Percentiles rank a stretch among this genome's conserved stretches.
Conservation (phyloP, 768 basidiomycete genomes). For the Trametes cingulata region DNA sequence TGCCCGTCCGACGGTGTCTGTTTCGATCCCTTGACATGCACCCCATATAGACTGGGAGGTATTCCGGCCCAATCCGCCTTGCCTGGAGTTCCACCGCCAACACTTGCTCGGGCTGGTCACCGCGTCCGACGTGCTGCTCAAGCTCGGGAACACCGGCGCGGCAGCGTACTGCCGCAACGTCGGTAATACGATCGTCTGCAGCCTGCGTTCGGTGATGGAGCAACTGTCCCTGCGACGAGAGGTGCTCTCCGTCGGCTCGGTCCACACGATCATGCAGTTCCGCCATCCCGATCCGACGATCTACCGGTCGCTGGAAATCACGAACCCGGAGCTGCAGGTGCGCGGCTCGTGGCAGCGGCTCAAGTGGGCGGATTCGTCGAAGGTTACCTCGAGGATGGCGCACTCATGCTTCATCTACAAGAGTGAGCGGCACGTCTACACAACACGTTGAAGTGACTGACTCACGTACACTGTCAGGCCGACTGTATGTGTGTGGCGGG, state of each 20-base stretch:
- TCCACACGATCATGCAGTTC: neutral
- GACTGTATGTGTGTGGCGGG: slow-evolving; percentile 22
- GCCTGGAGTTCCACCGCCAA: slow-evolving; percentile 29
- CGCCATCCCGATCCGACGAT: slow-evolving; percentile 22
- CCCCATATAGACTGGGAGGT: slow-evolving; percentile 28
- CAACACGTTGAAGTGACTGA: neutral
- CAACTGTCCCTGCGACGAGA: slow-evolving; percentile 4
- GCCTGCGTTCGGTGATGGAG: neutral
- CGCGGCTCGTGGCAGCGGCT: slow-evolving; percentile 41
- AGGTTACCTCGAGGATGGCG: slow-evolving; percentile 30
- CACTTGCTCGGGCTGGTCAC: slow-evolving; percentile 28
- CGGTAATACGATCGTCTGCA: neutral
- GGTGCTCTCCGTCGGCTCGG: neutral
- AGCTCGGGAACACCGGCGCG: slow-evolving; percentile 38
- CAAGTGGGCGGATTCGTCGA: slow-evolving; percentile 28
- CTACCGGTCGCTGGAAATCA: slow-evolving; percentile 10
- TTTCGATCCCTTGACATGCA: neutral
- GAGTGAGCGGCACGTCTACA: slow-evolving; percentile 1
- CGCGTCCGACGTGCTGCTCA: slow-evolving; percentile 31
- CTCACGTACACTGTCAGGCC: slow-evolving; percentile 5
- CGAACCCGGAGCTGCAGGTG: slow-evolving; percentile 29
- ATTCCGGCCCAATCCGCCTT: slow-evolving; percentile 26
- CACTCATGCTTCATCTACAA: slow-evolving; percentile 28
- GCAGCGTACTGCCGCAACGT: slow-evolving; percentile 33
- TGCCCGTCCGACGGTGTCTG: too few relatives aligned